Percentiles rank a stretch among this genome's conserved stretches.
Conservation (phyloP, 805 yeast genomes). For the Suhomyces sp. region DNA sequence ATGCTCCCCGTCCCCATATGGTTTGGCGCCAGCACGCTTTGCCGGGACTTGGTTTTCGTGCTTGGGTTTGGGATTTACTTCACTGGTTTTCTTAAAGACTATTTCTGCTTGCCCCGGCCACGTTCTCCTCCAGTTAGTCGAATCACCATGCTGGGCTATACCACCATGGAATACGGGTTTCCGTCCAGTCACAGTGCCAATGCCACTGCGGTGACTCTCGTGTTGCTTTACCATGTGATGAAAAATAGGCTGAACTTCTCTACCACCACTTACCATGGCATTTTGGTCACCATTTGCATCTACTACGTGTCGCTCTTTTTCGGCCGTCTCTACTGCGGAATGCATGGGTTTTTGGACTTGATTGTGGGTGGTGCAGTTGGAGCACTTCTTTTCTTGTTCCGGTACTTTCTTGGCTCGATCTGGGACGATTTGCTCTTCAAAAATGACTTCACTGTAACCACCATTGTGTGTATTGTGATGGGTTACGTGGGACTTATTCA, state of each 20-base stretch:
- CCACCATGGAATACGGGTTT: constrained; percentile 91
- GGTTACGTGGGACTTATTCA: constrained; percentile 54
- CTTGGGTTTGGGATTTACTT: constrained; percentile 69
- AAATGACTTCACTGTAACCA: constrained; percentile 20
- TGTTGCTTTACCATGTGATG: constrained; percentile 24
- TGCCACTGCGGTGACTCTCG: constrained; percentile 76
- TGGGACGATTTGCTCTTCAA: constrained; percentile 48
- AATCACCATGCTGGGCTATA: constrained; percentile 85
- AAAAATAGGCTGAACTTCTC: constrained; percentile 9
- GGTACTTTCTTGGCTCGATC: constrained; percentile 37
- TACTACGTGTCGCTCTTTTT: constrained; percentile 65
- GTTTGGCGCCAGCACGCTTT: constrained; percentile 60
- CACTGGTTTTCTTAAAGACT: constrained; percentile 79
- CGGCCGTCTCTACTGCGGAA: constrained; percentile 92
- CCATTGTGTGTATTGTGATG: constrained; percentile 35
- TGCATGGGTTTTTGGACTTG: constrained; percentile 92
- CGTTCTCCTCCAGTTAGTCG: constrained; percentile 87
- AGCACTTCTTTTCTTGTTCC: constrained; percentile 42
- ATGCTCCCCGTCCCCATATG: constrained; percentile 84
- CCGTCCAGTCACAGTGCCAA: constrained; percentile 95
- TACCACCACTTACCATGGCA: constrained; percentile 13
- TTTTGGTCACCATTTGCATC: constrained; percentile 21
- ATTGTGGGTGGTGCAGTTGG: constrained; percentile 68
- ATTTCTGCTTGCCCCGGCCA: constrained; percentile 88
- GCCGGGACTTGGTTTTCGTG: constrained; percentile 59